These are phyloP conservation scores for Mortierella polycephala DNA, from an alignment of 371 early-diverging fungal genomes.

Conservation along the genomic window DNA sequence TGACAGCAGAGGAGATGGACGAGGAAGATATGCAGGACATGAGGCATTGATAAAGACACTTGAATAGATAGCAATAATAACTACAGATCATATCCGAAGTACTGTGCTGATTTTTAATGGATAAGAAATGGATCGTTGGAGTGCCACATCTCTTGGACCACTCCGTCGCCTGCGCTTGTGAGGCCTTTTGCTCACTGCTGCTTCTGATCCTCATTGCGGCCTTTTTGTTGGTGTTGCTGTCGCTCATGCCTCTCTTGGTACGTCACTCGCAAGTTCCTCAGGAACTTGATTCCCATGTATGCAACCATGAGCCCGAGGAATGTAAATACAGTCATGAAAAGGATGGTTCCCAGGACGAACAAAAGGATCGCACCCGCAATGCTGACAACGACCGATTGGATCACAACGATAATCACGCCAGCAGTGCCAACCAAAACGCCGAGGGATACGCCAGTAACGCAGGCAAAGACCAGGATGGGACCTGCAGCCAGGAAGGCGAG, in stretches of 20 bases:
- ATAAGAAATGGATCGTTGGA: too few species aligned
- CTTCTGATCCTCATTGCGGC: too few species aligned
- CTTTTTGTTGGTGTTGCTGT: neutral
- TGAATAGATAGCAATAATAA: too few species aligned
- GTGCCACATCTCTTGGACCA: too few species aligned
- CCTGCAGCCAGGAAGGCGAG: constrained; percentile 38
- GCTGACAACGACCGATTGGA: constrained; percentile 40
- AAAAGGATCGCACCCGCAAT: constrained; percentile 36
- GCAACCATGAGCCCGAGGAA: constrained; percentile 34
- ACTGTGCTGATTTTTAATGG: too few species aligned
- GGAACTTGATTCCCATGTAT: constrained; percentile 22
- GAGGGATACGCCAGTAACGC: constrained; percentile 37
- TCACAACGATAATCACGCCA: constrained; percentile 20
- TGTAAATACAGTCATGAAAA: constrained; percentile 24
- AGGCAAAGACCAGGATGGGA: constrained; percentile 37
- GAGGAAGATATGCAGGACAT: neutral
- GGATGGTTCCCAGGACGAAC: constrained; percentile 35
- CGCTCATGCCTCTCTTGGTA: neutral
- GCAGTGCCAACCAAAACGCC: constrained; percentile 33
- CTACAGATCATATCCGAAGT: too few species aligned
- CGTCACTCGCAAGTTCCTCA: constrained; percentile 4
- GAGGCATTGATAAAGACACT: too few species aligned
- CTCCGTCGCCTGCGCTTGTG: too few species aligned
- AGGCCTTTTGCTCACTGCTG: too few species aligned
- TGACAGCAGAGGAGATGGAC: constrained; percentile 18